phyloP scores from a whole-genome alignment of 2,329 filamentous ascomycete genomes.

The Exophiala oligosperma region DNA sequence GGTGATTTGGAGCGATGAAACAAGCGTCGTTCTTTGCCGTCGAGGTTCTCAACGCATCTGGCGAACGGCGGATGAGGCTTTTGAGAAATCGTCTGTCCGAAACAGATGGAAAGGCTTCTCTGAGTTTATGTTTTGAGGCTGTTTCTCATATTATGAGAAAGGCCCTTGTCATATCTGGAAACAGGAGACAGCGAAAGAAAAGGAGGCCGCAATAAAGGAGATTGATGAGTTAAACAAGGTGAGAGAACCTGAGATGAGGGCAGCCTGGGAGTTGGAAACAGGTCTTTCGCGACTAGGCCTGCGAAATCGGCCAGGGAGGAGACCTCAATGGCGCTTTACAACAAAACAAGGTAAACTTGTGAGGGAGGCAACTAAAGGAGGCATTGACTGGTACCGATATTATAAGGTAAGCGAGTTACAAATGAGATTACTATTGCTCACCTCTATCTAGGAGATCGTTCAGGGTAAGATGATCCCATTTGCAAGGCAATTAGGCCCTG shows the following conservation, averaged over 20 bases:
- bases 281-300: too few species aligned
- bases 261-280: too few species aligned
- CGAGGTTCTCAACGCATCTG: constrained; percentile 16
- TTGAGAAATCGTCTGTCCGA: constrained; percentile 15
- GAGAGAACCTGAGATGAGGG: constrained; percentile 16
- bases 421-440: neutral
- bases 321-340: constrained; percentile 22
- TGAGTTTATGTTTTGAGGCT: constrained; percentile 34
- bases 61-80: constrained; percentile 12
- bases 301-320: constrained; percentile 12
- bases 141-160: constrained; percentile 9
- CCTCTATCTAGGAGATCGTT: constrained; percentile 12
- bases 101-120: constrained; percentile 21
- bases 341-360: constrained; percentile 21
- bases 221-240: constrained; percentile 25
- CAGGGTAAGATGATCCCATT: constrained; percentile 27
- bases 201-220: constrained; percentile 34
- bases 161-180: constrained; percentile 2
- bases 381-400: constrained; percentile 29
- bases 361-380: constrained; percentile 6
- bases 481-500: constrained; percentile 20
- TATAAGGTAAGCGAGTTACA: constrained; percentile 3
- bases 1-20: constrained; percentile 30
- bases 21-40: constrained; percentile 19
- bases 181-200: neutral